Conservation (phyloP, 2,329 filamentous ascomycete genomes). For the Tricladium varicosporioides region DNA sequence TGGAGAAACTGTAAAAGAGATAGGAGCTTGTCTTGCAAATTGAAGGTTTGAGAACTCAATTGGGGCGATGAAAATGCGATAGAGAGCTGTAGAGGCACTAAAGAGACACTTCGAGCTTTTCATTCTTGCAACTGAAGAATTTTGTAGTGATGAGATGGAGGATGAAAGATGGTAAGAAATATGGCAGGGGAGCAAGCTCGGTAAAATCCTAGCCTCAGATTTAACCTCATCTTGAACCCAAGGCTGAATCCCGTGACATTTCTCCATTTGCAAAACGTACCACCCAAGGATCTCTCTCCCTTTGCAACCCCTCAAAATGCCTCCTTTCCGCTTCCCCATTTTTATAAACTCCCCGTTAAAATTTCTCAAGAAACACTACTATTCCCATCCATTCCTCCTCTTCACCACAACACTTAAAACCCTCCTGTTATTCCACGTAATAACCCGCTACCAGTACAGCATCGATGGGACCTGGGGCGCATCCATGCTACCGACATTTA, state of each 20-base stretch:
- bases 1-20: not conserved
- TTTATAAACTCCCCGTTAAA: not conserved
- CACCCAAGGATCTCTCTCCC: too few relatives aligned
- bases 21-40: slow-evolving; percentile 23
- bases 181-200: not conserved
- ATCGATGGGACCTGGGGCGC: slow-evolving; percentile 64
- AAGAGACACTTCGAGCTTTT: slow-evolving; percentile 34
- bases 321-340: too few relatives aligned
- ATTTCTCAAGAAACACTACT: slow-evolving; percentile 14
- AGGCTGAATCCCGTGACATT: too few relatives aligned
- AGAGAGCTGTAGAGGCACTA: slow-evolving; percentile 46
- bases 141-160: not conserved
- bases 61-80: slow-evolving; percentile 45
- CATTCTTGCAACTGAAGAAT: not conserved
- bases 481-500: slow-evolving; percentile 87
- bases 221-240: too few relatives aligned
- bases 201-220: too few relatives aligned
- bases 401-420: slow-evolving; percentile 46
- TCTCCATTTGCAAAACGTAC: too few relatives aligned
- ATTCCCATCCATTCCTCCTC: slow-evolving; percentile 39
- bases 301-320: too few relatives aligned
- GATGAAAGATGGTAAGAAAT: not conserved
- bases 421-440: slow-evolving; percentile 48
- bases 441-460: slow-evolving; percentile 59
- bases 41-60: slow-evolving; percentile 29